These are phyloP conservation scores for Ilex asprella DNA, from an alignment of 257 asterid species.

Conservation along the genomic window DNA sequence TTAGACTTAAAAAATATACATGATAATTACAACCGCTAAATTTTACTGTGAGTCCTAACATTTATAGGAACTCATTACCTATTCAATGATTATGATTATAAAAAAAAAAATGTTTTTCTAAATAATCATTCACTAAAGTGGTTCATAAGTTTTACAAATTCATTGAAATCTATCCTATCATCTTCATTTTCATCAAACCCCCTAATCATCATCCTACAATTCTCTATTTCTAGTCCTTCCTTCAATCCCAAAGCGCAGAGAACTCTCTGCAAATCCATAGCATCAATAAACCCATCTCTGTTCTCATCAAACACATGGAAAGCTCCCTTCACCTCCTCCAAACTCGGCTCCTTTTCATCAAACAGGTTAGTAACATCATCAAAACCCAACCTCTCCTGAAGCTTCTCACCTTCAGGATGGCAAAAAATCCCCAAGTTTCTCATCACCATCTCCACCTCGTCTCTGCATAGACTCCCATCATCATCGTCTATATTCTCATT, in stretches of 20 bases:
- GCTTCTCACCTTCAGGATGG: neutral
- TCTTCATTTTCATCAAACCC: slow-evolving; percentile 4
- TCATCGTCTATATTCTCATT: neutral
- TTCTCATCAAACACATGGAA: slow-evolving; percentile 10
- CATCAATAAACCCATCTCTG: slow-evolving; percentile 13
- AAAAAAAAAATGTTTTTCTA: no score
- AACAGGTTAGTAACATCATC: neutral
- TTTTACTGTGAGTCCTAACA: no score
- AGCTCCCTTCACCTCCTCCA: slow-evolving; percentile 8
- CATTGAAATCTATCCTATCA: slow-evolving; percentile 1
- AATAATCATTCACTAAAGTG: neutral
- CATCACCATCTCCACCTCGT: neutral
- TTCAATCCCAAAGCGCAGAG: slow-evolving; percentile 5
- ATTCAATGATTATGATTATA: no score
- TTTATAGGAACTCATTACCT: no score
- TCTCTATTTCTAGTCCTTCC: slow-evolving; percentile 6
- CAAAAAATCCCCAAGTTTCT: neutral
- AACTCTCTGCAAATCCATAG: slow-evolving; percentile 5
- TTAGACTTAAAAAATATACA: no score
- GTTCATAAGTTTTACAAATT: slow-evolving; percentile 4
- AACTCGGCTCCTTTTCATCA: neutral
- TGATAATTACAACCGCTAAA: no score
- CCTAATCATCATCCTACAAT: slow-evolving; percentile 3
- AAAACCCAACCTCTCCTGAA: slow-evolving; percentile 1
- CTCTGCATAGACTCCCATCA: neutral